Evolutionary conservation across 345 rosid species (phyloP), one percentile per base, ranked within the genome.

Genomic region (Hypericum perforatum): DNA sequence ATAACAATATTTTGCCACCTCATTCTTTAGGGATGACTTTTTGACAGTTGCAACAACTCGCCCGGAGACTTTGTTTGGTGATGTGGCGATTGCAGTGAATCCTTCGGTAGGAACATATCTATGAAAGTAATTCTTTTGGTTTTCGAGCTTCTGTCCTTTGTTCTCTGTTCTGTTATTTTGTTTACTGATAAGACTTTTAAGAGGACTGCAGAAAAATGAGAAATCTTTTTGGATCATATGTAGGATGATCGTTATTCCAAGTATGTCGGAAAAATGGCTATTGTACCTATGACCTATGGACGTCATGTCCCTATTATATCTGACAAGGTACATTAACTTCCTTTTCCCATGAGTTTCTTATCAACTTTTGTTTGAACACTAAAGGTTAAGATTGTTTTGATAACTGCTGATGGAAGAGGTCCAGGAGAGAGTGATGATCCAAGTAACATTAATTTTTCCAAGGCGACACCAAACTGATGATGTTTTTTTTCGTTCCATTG

Each of bases 231-330:
- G 56, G 7, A 46, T 51, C 37, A 15, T 60, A 14, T 63, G 65
- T 83, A 91, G 98, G 98, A 91, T 66, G 89, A 85, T 10, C 88
- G 95, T 32, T 91, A 87, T 58, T 61, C 89, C 7, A 81, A 85
- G 74, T 91, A 81, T 56, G 74, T 91, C 57, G 98, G 98, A 44
- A 62, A 59, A 76, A 78, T 78, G 82, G 98, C 88, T 41, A 87
- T 91, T 69, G 98, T 91, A 57, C 98, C 98, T 54, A 79, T 91
- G 98, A 91, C 98, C 54, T 91, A 82, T 68, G 98, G 98, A 37
- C 98, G 96, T 13, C 92, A 82, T 72, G 92, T 91, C 64, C 98
- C 92, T 57, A 87, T 91, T 56, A 85, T 91, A 41, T 57, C 84
- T 38, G 92, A 87, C 64, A 87, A 70, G 98, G 98, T 91, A 55